phyloP scores from a whole-genome alignment of 108 stramenopile species.

The Cylindrotheca closterium region DNA sequence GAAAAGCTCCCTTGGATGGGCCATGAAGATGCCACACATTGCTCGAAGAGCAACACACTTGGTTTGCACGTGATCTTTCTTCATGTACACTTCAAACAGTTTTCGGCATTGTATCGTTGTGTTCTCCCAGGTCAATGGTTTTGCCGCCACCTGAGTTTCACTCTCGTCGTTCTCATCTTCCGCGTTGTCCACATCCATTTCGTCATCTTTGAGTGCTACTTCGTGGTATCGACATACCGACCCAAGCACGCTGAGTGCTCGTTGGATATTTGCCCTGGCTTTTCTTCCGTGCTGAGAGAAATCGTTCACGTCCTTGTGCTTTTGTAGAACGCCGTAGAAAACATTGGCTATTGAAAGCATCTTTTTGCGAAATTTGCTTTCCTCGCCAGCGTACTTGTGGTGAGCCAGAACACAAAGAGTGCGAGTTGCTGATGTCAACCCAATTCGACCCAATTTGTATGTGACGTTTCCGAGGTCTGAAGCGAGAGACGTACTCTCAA shows the following conservation, averaged over 20 bases:
- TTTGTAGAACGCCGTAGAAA: constrained; percentile 75
- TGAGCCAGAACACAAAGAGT: constrained; percentile 61
- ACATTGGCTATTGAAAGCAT: constrained; percentile 56
- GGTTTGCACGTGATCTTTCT: constrained; percentile 56
- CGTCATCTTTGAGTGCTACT: neutral
- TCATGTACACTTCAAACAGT: constrained; percentile 56
- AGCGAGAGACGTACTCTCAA: constrained; percentile 49
- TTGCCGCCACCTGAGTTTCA: neutral
- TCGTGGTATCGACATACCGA: constrained; percentile 58
- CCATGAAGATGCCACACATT: constrained; percentile 73
- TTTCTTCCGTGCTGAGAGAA: constrained; percentile 36
- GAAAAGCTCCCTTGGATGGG: constrained; percentile 76
- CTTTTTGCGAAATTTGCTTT: constrained; percentile 40
- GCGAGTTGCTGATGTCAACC: constrained; percentile 61
- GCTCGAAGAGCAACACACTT: constrained; percentile 76
- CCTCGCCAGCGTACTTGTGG: constrained; percentile 36
- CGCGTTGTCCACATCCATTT: constrained; percentile 29
- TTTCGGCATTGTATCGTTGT: constrained; percentile 56
- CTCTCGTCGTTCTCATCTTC: constrained; percentile 3
- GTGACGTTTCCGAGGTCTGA: constrained; percentile 66
- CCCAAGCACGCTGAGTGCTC: constrained; percentile 76
- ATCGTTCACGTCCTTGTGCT: constrained; percentile 49
- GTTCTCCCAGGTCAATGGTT: constrained; percentile 31
- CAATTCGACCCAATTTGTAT: constrained; percentile 64
- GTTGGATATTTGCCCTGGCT: constrained; percentile 41